A percentile compares a stretch with the other conserved stretches of the same genome.
phyloP scores from a whole-genome alignment of 768 basidiomycete species.

The Mycena capillaripes region DNA sequence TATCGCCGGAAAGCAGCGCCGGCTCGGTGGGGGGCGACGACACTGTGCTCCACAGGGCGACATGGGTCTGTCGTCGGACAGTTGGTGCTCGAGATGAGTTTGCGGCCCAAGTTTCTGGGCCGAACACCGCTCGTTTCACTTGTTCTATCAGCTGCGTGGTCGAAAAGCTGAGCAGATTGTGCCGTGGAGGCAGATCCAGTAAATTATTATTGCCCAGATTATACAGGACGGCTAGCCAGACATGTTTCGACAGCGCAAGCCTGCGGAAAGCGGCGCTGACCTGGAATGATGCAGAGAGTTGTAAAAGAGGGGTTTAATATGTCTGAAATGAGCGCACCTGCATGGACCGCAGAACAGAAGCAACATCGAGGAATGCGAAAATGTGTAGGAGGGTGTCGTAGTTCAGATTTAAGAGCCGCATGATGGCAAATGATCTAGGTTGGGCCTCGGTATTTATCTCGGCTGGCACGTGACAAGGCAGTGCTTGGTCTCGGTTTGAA shows the following conservation, averaged over 20 bases:
- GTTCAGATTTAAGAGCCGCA: background rate
- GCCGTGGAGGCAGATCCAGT: background rate
- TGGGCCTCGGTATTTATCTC: too few relatives aligned
- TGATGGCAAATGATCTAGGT: background rate
- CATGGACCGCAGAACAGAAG: background rate
- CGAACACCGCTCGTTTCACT: conserved; percentile 5
- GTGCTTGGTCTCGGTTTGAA: too few relatives aligned
- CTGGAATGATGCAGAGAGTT: too few relatives aligned
- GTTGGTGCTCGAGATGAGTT: background rate
- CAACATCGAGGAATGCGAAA: background rate
- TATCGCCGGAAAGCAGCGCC: conserved; percentile 15
- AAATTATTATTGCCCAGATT: background rate
- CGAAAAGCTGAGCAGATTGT: background rate
- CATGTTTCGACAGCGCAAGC: conserved; percentile 6
- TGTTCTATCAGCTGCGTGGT: background rate
- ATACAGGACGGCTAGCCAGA: background rate
- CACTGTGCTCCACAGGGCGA: background rate
- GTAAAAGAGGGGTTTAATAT: background rate
- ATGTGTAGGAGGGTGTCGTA: conserved; percentile 1
- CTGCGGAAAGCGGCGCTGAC: background rate
- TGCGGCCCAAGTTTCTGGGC: conserved; percentile 4
- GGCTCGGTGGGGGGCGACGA: conserved; percentile 8
- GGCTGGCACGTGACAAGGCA: too few relatives aligned
- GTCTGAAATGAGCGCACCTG: background rate
- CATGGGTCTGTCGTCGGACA: conserved; percentile 7